A percentile compares a stretch with the other conserved stretches of the same genome.
These are phyloP conservation scores for Psilocybe tampanensis DNA, from an alignment of 768 basidiomycete genomes.

Conservation along the genomic window DNA sequence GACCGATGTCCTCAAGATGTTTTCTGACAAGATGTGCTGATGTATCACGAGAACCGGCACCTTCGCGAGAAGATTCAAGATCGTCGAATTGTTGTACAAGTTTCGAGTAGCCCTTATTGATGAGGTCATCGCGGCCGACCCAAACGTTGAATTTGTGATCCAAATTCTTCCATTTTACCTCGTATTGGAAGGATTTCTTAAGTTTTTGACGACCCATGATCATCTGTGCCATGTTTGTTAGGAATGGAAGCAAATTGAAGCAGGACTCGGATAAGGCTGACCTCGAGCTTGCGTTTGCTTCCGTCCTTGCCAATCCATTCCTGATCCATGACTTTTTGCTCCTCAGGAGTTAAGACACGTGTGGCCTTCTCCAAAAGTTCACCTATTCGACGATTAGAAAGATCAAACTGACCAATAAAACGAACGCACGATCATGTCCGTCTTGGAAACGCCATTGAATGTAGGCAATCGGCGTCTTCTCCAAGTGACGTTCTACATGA, in stretches of 20 bases:
- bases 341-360: slow-evolving; percentile 87
- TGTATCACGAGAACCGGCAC: slow-evolving; percentile 90
- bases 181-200: slow-evolving; percentile 95
- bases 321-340: slow-evolving; percentile 73
- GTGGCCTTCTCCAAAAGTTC: slow-evolving; percentile 92
- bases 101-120: slow-evolving; percentile 87
- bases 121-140: slow-evolving; percentile 85
- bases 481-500: slow-evolving; percentile 78
- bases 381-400: slow-evolving; percentile 41
- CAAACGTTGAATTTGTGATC: slow-evolving; percentile 91
- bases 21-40: slow-evolving; percentile 80
- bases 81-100: slow-evolving; percentile 95
- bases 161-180: slow-evolving; percentile 83
- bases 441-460: slow-evolving; percentile 99
- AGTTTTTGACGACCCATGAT: slow-evolving; percentile 96
- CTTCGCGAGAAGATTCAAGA: slow-evolving; percentile 93
- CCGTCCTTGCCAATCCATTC: slow-evolving; percentile 94
- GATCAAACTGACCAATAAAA: slow-evolving; percentile 1
- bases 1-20: slow-evolving; percentile 92
- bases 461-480: slow-evolving; percentile 95
- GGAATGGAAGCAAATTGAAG: background rate
- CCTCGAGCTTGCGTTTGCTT: slow-evolving; percentile 89
- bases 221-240: slow-evolving; percentile 45
- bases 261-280: slow-evolving; percentile 33
- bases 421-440: slow-evolving; percentile 85